Evolutionary conservation across 768 basidiomycete genomes (phyloP).

Genomic region (Lactarius pseudohatsudake): DNA sequence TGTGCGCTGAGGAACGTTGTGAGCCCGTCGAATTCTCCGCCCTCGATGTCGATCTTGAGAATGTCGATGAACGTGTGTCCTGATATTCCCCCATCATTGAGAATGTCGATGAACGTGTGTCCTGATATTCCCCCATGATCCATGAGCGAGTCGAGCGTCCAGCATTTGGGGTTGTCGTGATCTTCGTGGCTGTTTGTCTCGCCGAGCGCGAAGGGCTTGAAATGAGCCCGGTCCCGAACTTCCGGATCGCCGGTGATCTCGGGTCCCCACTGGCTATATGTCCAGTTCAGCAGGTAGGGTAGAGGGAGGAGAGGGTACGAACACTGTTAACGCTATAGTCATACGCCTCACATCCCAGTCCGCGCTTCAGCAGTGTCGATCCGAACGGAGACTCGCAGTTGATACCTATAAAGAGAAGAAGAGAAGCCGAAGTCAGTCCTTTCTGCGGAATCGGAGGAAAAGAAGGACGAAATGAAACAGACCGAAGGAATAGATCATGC

Average conservation of each 20-base stretch:
- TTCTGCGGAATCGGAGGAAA: too few relatives aligned
- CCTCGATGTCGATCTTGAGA: slow-evolving; percentile 70
- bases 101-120: too few relatives aligned
- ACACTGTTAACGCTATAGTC: too few relatives aligned
- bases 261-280: slow-evolving; percentile 40
- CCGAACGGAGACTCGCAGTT: too few relatives aligned
- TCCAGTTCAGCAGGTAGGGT: neutral
- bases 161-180: slow-evolving; percentile 51
- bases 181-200: slow-evolving; percentile 46
- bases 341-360: too few relatives aligned
- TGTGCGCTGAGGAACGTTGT: slow-evolving; percentile 46
- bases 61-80: slow-evolving; percentile 66
- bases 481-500: slow-evolving; percentile 54
- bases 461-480: neutral
- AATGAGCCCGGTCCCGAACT: slow-evolving; percentile 43
- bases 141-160: slow-evolving; percentile 64
- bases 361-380: too few relatives aligned
- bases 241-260: slow-evolving; percentile 38
- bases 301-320: neutral
- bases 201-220: slow-evolving; percentile 40
- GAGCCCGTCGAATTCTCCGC: slow-evolving; percentile 64
- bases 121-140: too few relatives aligned
- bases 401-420: too few relatives aligned
- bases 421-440: too few relatives aligned
- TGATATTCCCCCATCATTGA: slow-evolving; percentile 18